Percentiles rank a stretch among this genome's conserved stretches.
phyloP scores from a whole-genome alignment of 768 basidiomycete genomes.

The Mycena sanguinolenta region DNA sequence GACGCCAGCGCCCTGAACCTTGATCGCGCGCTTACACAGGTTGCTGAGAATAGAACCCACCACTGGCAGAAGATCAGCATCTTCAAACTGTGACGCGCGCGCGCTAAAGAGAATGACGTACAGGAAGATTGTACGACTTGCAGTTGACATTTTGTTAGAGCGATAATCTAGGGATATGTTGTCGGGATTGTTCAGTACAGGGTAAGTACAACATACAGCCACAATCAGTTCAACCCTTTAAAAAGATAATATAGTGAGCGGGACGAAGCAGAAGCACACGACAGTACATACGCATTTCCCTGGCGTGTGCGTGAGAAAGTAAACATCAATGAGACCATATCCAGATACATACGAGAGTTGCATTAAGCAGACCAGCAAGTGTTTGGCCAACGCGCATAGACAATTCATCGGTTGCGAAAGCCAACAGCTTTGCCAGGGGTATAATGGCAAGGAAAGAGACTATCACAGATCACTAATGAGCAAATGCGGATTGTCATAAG shows the following conservation, averaged over 20 bases:
- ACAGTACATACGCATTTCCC: constrained; percentile 62
- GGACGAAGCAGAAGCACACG: constrained; percentile 40
- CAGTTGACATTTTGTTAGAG: constrained; percentile 68
- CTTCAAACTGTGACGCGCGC: constrained; percentile 31
- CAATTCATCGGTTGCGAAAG: constrained; percentile 89
- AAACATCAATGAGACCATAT: constrained; percentile 8
- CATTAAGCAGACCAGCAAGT: constrained; percentile 86
- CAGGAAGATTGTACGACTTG: constrained; percentile 85
- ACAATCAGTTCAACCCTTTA: constrained; percentile 81
- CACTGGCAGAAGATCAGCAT: constrained; percentile 60
- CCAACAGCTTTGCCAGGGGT: constrained; percentile 87
- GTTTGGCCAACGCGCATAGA: constrained; percentile 88
- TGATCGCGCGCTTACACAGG: constrained; percentile 65
- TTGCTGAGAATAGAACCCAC: constrained; percentile 92
- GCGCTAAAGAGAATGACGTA: constrained; percentile 51
- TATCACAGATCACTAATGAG: too few relatives aligned
- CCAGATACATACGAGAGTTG: constrained; percentile 71
- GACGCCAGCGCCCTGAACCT: constrained; percentile 19
- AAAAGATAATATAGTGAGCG: constrained; percentile 27
- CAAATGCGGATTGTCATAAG: too few relatives aligned
- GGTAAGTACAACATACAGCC: constrained; percentile 64
- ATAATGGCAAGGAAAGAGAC: constrained; percentile 87
- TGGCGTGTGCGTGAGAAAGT: constrained; percentile 37
- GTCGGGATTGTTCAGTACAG: constrained; percentile 5
- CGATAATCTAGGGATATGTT: constrained; percentile 56